phyloP scores from a whole-genome alignment of 2,329 filamentous ascomycete species.

The Neofusicoccum umdonicola region DNA sequence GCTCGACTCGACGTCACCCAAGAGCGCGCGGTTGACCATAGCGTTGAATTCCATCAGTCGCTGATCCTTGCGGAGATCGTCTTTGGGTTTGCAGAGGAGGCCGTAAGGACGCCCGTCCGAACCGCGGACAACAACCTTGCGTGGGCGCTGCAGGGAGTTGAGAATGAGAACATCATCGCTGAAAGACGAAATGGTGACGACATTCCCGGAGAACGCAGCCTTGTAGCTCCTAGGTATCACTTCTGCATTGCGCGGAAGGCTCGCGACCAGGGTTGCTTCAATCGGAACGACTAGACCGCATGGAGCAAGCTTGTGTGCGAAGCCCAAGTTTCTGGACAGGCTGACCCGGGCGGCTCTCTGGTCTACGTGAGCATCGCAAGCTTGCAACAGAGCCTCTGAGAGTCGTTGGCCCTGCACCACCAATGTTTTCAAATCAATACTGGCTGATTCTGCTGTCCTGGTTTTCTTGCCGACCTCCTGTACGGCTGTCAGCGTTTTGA shows the following conservation, averaged over 20 bases:
- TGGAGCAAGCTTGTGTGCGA: constrained; percentile 79
- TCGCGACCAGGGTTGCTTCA: constrained; percentile 79
- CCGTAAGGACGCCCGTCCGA: constrained; percentile 87
- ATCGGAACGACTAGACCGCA: constrained; percentile 86
- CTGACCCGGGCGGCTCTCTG: constrained; percentile 70
- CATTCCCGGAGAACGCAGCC: constrained; percentile 76
- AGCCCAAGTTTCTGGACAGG: constrained; percentile 72
- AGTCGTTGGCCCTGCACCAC: constrained; percentile 78
- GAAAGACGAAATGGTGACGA: constrained; percentile 78
- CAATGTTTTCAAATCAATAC: constrained; percentile 65
- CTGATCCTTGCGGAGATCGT: constrained; percentile 95
- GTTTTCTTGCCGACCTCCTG: constrained; percentile 56
- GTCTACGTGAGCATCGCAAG: constrained; percentile 78
- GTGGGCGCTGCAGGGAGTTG: constrained; percentile 86
- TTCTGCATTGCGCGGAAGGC: constrained; percentile 26
- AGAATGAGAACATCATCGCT: constrained; percentile 86
- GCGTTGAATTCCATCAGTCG: constrained; percentile 99
- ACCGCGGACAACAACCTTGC: constrained; percentile 82
- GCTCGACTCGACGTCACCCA: constrained; percentile 86
- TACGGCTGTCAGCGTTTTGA: constrained; percentile 26
- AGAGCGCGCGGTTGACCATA: constrained; percentile 94
- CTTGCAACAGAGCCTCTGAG: constrained; percentile 74
- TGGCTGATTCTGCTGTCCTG: constrained; percentile 37
- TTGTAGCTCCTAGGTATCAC: constrained; percentile 56
- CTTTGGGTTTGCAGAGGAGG: constrained; percentile 94